These are phyloP conservation scores for Cordyceps cateniannulata DNA, from an alignment of 2,329 filamentous ascomycete genomes.

Conservation along the genomic window DNA sequence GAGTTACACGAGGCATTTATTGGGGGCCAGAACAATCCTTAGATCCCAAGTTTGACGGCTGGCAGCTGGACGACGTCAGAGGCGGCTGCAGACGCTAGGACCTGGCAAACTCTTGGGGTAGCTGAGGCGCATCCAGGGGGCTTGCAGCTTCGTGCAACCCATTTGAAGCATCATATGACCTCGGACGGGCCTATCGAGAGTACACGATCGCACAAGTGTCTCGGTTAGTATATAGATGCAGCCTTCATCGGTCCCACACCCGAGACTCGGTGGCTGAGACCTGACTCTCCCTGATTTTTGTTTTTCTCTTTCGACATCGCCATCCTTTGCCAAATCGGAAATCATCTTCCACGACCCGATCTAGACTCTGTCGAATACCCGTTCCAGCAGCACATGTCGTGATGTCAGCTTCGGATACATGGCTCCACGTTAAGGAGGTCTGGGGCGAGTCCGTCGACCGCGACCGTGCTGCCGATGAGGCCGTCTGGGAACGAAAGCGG, in stretches of 20 bases:
- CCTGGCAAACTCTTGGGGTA: neutral
- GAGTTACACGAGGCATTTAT: neutral
- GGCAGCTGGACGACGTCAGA: neutral
- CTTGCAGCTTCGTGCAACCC: neutral
- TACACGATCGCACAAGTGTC: neutral
- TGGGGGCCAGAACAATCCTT: neutral
- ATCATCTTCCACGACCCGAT: too few relatives aligned
- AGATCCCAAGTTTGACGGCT: neutral
- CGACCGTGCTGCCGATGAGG: neutral
- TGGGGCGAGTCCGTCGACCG: neutral
- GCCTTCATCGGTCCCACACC: neutral
- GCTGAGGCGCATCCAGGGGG: neutral
- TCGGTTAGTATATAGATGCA: neutral
- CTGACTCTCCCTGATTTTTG: neutral
- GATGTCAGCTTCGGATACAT: neutral
- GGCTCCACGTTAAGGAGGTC: neutral
- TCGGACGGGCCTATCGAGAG: neutral
- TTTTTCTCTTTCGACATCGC: neutral
- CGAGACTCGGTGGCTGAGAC: neutral
- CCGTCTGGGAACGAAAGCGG: neutral
- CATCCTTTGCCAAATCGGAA: neutral
- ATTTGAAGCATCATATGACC: neutral
- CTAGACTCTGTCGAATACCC: neutral
- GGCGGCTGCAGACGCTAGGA: neutral
- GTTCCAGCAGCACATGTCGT: neutral